Percentiles rank a stretch among this genome's conserved stretches.
Evolutionary conservation across 2,329 filamentous ascomycete genomes (phyloP).

Genomic region (Trichoderma sp.): DNA sequence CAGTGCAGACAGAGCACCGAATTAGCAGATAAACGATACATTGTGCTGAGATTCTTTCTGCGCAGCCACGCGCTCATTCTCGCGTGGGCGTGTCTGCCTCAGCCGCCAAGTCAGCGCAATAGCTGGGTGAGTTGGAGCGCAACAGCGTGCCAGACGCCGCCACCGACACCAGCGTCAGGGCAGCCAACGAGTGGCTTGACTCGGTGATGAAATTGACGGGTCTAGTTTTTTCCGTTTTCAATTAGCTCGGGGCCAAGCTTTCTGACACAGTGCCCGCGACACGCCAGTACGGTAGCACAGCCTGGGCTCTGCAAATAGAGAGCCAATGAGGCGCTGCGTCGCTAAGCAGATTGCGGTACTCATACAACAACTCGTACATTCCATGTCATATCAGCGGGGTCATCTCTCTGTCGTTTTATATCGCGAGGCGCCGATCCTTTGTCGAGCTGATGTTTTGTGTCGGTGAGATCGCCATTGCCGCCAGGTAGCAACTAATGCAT

Average conservation of each 20-base stretch:
- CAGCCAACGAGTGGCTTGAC: conserved; percentile 4
- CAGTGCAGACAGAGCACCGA: background rate
- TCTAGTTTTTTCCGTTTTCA: background rate
- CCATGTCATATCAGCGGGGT: background rate
- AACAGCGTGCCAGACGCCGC: background rate
- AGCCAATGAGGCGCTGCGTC: background rate
- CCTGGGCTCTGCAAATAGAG: background rate
- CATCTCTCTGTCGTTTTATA: background rate
- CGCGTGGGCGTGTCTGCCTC: background rate
- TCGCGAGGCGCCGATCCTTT: background rate
- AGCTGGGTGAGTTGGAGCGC: background rate
- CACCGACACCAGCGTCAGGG: background rate
- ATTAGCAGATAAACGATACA: background rate
- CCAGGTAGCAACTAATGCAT: background rate
- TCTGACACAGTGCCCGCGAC: conserved; percentile 21
- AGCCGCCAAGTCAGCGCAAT: background rate
- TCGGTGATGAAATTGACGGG: conserved; percentile 1
- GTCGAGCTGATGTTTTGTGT: background rate
- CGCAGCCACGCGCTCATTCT: background rate
- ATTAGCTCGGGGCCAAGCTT: conserved; percentile 27
- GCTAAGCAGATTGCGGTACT: background rate
- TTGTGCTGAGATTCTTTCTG: background rate
- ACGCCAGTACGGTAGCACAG: background rate
- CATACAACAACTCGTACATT: background rate
- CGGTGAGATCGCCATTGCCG: background rate